phyloP scores from a whole-genome alignment of 1,139 yeast species.

The Pichia norvegensis region DNA sequence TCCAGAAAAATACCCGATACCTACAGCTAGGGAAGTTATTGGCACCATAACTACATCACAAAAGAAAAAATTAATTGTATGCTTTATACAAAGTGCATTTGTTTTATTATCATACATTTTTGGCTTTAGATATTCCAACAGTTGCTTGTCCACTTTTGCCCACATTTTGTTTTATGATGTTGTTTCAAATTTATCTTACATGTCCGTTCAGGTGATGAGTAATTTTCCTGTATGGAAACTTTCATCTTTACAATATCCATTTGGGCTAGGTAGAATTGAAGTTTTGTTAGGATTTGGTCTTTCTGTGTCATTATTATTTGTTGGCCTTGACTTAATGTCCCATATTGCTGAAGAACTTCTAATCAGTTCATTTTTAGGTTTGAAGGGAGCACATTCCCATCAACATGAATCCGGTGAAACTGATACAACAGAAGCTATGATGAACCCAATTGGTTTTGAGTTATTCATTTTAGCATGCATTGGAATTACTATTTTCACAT shows the following conservation, averaged over 20 bases:
- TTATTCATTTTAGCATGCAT: conserved; percentile 25
- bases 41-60: conserved; percentile 50
- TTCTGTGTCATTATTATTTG: conserved; percentile 77
- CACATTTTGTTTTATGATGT: conserved; percentile 86
- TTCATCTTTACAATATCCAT: conserved; percentile 79
- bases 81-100: conserved; percentile 51
- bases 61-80: conserved; percentile 53
- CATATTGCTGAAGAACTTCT: conserved; percentile 76
- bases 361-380: conserved; percentile 33
- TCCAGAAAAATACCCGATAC: conserved; percentile 76
- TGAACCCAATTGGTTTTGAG: conserved; percentile 24
- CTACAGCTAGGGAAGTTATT: conserved; percentile 56
- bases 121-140: conserved; percentile 50
- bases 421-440: conserved; percentile 19
- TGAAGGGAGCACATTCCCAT: conserved; percentile 24
- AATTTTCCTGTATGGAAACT: conserved; percentile 90
- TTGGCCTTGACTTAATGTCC: conserved; percentile 80
- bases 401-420: conserved; percentile 1
- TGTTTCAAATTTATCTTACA: conserved; percentile 63
- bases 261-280: conserved; percentile 84
- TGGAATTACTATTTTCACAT: conserved; percentile 19
- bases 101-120: conserved; percentile 52
- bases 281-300: conserved; percentile 84
- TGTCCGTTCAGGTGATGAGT: conserved; percentile 69
- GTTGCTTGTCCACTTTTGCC: conserved; percentile 70